Base-by-base conservation (phyloP, 257 asterid genomes). In the Datura wrightii region DNA sequence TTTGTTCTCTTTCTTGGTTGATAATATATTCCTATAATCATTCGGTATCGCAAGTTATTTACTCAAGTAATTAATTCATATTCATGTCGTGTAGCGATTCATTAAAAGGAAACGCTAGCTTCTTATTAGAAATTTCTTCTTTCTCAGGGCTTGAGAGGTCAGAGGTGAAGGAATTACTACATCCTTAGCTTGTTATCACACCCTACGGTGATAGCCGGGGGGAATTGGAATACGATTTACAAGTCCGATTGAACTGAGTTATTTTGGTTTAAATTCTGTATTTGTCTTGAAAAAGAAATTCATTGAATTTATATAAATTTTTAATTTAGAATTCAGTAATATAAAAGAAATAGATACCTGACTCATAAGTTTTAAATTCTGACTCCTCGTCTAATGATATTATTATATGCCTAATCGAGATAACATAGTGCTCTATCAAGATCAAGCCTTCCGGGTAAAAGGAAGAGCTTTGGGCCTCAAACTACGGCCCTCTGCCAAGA, bases 1-100 rank as follows among this genome's bases (percentile, higher is more conserved):
- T 52, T 76, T 76, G 60, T 31, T 52, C 31, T 76, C 60, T 52
- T 50, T 76, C 62, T 74, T 48, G 19, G 62, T 19, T 46, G 42
- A 14, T 66, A 36, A 66, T 36, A 36, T 13, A 65, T 13, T 65
- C 36, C 46, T 65, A 65, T 34, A 34, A 65, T 34, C 10, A 36
- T 34, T 6, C 0, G 5, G 44, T 65, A 66, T 66, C 44, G 1
- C 1, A 36, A 66, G 74, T 36, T 66, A 63, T 24, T 31, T 34
- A 34, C 71, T 5, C 3, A 34, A 63, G 31, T 24, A 24, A 24
- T 3, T 63, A 11, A 34, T 34, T 63, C n/a, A 63, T 9, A 63
- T 63, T 63, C 71, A 34, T 34, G 7, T 31, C 14, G 36, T 34
- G n/a, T 34, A 63, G 71, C 18, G 5, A 63, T 63, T 3, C 2